Conservation (phyloP, 805 yeast genomes). For the Kodamaea kaohsiungensis region DNA sequence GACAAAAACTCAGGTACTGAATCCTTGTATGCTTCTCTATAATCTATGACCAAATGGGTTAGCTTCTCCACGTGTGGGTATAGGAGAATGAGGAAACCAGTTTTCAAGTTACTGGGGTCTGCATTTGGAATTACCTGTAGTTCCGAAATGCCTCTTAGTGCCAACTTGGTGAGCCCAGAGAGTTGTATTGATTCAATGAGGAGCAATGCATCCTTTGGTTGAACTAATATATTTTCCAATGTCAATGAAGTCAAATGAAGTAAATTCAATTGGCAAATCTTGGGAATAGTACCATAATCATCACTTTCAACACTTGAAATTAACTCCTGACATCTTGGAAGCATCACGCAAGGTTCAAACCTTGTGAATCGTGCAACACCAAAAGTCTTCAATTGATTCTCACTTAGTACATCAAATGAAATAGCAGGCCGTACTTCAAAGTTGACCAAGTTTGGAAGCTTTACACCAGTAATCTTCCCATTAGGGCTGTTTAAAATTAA, state of each 20-base stretch:
- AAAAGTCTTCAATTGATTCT: not conserved
- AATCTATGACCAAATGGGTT: slow-evolving; percentile 36
- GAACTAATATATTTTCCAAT: slow-evolving; percentile 25
- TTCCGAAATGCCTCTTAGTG: slow-evolving; percentile 38
- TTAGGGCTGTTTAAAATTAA: slow-evolving; percentile 29
- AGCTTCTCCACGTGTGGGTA: not conserved
- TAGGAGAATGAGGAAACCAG: not conserved
- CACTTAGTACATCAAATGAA: slow-evolving; percentile 9
- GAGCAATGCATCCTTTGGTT: slow-evolving; percentile 21
- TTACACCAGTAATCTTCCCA: slow-evolving; percentile 13
- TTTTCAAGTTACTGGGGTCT: not conserved
- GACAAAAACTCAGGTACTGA: slow-evolving; percentile 38
- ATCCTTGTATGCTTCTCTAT: slow-evolving; percentile 42
- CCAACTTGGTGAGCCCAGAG: slow-evolving; percentile 24
- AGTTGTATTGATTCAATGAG: slow-evolving; percentile 22
- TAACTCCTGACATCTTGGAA: slow-evolving; percentile 21
- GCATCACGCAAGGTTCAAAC: slow-evolving; percentile 3
- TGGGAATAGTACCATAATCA: not conserved
- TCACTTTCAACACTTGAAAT: slow-evolving; percentile 1
- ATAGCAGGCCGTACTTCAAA: slow-evolving; percentile 37
- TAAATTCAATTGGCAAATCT: slow-evolving; percentile 2
- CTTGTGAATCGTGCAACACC: slow-evolving; percentile 1
- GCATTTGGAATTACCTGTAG: not conserved
- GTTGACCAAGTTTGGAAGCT: slow-evolving; percentile 28
- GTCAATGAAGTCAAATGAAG: slow-evolving; percentile 20